These are phyloP conservation scores for Phytomonas francai DNA, from an alignment of 208 protist genomes.

Conservation along the genomic window DNA sequence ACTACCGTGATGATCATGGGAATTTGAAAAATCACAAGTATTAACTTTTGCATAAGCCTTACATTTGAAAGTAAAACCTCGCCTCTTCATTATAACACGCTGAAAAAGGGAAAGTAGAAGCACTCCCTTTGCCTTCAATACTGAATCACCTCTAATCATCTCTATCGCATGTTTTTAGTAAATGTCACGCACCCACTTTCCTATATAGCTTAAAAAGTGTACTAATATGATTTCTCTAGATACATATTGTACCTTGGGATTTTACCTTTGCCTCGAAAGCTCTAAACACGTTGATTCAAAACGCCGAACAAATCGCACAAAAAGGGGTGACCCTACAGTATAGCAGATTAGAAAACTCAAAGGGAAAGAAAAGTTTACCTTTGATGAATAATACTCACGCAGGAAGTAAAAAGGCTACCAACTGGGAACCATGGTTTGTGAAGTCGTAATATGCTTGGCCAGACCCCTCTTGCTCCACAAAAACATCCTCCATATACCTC, in stretches of 20 bases:
- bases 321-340: neutral
- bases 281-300: neutral
- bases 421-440: neutral
- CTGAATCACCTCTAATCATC: neutral
- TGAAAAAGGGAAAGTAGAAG: neutral
- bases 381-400: too few relatives aligned
- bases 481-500: conserved; percentile 55
- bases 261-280: neutral
- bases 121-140: neutral
- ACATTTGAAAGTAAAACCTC: neutral
- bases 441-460: neutral
- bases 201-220: neutral
- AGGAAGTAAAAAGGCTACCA: neutral
- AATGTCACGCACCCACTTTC: neutral
- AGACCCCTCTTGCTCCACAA: neutral
- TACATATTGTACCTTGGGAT: neutral
- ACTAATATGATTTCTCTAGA: neutral
- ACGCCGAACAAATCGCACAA: neutral
- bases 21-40: neutral
- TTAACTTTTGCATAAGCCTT: neutral
- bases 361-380: neutral
- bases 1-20: neutral
- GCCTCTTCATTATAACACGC: neutral
- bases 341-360: neutral
- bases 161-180: neutral